Percentiles rank a stretch among this genome's conserved stretches.
Evolutionary conservation across 202 grass and related monocot species (phyloP).

Genomic region (Bolboschoenoplectus hybrid): DNA sequence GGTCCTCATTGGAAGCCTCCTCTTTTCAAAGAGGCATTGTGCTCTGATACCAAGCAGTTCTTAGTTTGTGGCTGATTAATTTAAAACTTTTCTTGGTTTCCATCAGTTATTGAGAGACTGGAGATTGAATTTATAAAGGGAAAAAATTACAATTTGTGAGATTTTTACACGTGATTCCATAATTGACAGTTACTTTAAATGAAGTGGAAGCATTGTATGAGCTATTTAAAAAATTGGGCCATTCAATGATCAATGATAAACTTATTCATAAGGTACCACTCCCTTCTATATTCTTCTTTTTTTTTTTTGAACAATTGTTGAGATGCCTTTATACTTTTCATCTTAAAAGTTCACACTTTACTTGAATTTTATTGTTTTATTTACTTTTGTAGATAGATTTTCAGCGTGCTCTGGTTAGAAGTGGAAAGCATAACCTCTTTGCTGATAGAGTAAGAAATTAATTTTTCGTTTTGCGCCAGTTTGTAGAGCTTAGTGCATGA

Average conservation of each 20-base stretch:
- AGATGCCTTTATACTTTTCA: not conserved
- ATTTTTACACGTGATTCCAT: not conserved
- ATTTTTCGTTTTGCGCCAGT: slow-evolving; percentile 12
- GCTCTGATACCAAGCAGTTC: not conserved
- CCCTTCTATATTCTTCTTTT: not conserved
- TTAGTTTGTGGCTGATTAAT: not conserved
- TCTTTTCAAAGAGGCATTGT: not conserved
- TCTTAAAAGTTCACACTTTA: not conserved
- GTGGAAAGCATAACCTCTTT: slow-evolving; percentile 55
- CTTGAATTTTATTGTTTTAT: not conserved
- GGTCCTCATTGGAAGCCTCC: not conserved
- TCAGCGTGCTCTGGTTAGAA: slow-evolving; percentile 55
- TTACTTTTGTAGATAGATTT: slow-evolving; percentile 54
- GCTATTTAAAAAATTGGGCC: slow-evolving; percentile 59
- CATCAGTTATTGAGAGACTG: not conserved
- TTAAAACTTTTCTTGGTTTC: not conserved
- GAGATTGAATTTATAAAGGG: not conserved
- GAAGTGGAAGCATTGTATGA: slow-evolving; percentile 65
- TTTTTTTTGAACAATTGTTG: not conserved
- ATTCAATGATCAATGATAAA: slow-evolving; percentile 51
- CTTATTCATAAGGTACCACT: slow-evolving; percentile 58
- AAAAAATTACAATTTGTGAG: not conserved
- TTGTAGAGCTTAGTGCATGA: not conserved
- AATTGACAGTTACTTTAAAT: slow-evolving; percentile 57
- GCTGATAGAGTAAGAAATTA: slow-evolving; percentile 47